Evolutionary conservation across 495 filamentous ascomycete species (phyloP).

Genomic region (Aspergillus sclerotioniger): DNA sequence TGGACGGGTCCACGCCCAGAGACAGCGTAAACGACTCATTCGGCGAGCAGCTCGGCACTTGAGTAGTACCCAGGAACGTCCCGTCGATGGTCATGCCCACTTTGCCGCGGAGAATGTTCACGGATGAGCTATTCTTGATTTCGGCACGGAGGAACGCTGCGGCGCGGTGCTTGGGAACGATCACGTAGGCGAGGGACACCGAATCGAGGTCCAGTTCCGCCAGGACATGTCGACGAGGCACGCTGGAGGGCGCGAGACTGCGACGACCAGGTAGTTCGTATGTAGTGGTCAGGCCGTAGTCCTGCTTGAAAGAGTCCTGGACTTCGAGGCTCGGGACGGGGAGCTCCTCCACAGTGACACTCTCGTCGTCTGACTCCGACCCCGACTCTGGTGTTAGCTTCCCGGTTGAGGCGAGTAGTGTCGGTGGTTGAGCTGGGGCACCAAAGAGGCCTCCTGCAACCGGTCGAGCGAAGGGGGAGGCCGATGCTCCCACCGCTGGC

Average conservation of each 20-base stretch:
- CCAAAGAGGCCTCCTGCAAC: neutral
- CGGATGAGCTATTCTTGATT: constrained; percentile 55
- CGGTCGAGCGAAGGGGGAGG: too few species aligned
- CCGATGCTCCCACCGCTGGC: too few species aligned
- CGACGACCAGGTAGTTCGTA: constrained; percentile 58
- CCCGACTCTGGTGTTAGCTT: neutral
- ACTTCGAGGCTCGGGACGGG: constrained; percentile 16
- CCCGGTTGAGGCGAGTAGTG: neutral
- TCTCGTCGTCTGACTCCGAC: constrained; percentile 6
- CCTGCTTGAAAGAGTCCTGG: constrained; percentile 32
- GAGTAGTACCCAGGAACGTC: constrained; percentile 62
- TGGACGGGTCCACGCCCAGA: constrained; percentile 64
- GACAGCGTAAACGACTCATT: constrained; percentile 59
- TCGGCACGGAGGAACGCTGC: constrained; percentile 66
- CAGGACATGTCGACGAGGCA: constrained; percentile 43
- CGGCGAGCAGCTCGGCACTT: constrained; percentile 56
- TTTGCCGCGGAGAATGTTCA: constrained; percentile 59
- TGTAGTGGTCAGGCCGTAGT: constrained; percentile 58
- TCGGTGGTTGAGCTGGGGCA: neutral
- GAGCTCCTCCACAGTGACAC: neutral
- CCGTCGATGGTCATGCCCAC: constrained; percentile 67
- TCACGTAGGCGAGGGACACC: constrained; percentile 45
- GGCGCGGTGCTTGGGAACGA: constrained; percentile 65
- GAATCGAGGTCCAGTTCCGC: constrained; percentile 36
- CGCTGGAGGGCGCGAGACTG: constrained; percentile 42